Percentiles rank a stretch among this genome's conserved stretches.
These are phyloP conservation scores for Botrytis fragariae DNA, from an alignment of 2,329 filamentous ascomycete genomes.

Conservation along the genomic window DNA sequence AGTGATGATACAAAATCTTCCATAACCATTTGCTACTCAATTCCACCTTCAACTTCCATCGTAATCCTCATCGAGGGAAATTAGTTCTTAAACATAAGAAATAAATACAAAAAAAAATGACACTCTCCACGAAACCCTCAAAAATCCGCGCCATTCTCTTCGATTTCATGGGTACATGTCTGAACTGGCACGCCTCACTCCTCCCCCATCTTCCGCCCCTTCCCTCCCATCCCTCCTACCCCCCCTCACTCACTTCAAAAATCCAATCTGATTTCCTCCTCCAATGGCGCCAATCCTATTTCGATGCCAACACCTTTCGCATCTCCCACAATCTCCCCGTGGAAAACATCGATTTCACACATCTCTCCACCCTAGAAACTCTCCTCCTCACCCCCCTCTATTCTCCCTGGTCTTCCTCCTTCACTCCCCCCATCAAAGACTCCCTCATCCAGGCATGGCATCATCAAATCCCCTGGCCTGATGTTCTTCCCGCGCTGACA, in stretches of 20 bases:
- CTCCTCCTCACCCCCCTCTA: background rate
- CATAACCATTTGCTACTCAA: background rate
- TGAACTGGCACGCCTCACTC: background rate
- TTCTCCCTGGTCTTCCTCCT: background rate
- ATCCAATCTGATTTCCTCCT: background rate
- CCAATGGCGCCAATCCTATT: background rate
- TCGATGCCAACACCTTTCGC: background rate
- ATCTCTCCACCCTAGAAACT: background rate
- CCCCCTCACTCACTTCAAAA: background rate
- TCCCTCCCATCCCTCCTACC: too few species aligned
- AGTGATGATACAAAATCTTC: background rate
- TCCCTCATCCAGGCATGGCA: background rate
- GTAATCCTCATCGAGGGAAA: background rate
- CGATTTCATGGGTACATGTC: background rate
- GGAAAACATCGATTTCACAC: background rate
- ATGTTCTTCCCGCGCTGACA: background rate
- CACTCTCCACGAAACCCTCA: fast-evolving
- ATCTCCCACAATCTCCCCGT: background rate
- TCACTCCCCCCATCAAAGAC: background rate
- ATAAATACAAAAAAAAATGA: too few species aligned
- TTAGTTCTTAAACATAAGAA: background rate
- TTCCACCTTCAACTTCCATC: background rate
- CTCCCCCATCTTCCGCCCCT: background rate
- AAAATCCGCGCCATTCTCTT: background rate
- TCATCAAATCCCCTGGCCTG: background rate